phyloP scores from a whole-genome alignment of 2,329 filamentous ascomycete species.

The Aspergillus transmontanensis region DNA sequence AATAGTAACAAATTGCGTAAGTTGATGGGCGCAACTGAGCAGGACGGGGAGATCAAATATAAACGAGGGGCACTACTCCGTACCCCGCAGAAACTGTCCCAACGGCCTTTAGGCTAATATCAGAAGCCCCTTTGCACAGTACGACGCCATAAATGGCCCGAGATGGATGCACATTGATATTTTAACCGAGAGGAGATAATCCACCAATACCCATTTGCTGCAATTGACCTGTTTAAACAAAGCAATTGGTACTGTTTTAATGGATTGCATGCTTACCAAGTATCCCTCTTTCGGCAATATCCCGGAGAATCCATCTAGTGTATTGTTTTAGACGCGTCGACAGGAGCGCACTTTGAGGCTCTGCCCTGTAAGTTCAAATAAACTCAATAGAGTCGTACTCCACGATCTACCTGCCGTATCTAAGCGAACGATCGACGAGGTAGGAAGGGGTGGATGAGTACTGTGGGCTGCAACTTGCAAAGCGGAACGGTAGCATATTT shows the following conservation, averaged over 20 bases:
- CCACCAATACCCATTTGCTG: neutral
- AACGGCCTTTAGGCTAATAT: conserved; percentile 5
- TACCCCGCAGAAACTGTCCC: neutral
- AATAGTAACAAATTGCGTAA: neutral
- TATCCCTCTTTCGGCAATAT: neutral
- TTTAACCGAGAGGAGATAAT: neutral
- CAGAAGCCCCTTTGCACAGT: neutral
- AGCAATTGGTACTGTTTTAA: neutral
- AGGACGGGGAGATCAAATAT: neutral
- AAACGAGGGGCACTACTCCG: neutral
- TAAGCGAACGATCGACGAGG: neutral
- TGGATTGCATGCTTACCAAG: neutral
- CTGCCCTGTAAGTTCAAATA: neutral
- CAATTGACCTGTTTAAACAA: neutral
- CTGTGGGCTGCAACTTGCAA: neutral
- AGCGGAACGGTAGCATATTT: neutral
- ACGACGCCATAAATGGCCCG: neutral
- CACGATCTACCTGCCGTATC: neutral
- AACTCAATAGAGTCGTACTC: neutral
- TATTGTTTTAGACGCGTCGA: neutral
- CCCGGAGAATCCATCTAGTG: neutral
- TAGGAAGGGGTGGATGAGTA: neutral
- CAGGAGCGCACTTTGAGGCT: neutral
- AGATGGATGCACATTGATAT: neutral
- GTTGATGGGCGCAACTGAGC: neutral